A percentile compares a stretch with the other conserved stretches of the same genome.
Evolutionary conservation across 352 stramenopile genomes (phyloP).

Genomic region (Globisporangium uncinulatum): DNA sequence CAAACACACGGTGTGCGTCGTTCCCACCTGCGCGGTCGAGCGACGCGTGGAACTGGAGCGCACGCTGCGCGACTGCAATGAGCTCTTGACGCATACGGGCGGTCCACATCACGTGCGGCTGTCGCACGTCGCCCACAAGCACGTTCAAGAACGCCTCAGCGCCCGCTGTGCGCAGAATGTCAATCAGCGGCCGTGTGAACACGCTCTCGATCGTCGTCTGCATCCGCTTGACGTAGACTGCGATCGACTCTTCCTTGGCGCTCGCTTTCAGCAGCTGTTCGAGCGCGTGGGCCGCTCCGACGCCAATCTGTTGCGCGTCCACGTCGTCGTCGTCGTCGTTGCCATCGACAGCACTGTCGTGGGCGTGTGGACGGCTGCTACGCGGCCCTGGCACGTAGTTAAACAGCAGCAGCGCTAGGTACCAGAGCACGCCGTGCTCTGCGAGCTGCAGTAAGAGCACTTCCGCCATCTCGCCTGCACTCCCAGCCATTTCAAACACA

Average conservation of each 20-base stretch:
- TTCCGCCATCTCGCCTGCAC: conserved; percentile 76
- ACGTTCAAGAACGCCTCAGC: conserved; percentile 68
- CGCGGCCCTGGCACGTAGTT: conserved; percentile 30
- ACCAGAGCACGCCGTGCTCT: conserved; percentile 80
- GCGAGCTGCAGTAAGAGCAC: conserved; percentile 73
- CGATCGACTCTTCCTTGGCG: conserved; percentile 67
- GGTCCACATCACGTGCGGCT: conserved; percentile 87
- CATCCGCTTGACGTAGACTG: conserved; percentile 74
- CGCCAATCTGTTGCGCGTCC: conserved; percentile 61
- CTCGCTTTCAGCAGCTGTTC: conserved; percentile 62
- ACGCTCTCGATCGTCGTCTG: conserved; percentile 80
- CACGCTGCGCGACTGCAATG: conserved; percentile 54
- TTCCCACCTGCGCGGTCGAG: conserved; percentile 40
- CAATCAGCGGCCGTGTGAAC: conserved; percentile 73
- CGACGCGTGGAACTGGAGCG: conserved; percentile 65
- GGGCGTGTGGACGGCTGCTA: not conserved
- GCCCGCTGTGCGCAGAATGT: conserved; percentile 57
- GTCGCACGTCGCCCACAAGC: conserved; percentile 60
- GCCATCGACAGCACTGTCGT: no score
- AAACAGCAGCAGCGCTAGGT: conserved; percentile 78
- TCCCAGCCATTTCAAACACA: conserved; percentile 76
- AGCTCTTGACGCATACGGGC: conserved; percentile 77
- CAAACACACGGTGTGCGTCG: conserved; percentile 69
- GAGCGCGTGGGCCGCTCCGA: conserved; percentile 67
- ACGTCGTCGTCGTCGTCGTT: conserved; percentile 13